Evolutionary conservation across 176 grass and related monocot genomes (phyloP).

Genomic region (Melocanna baccifera): DNA sequence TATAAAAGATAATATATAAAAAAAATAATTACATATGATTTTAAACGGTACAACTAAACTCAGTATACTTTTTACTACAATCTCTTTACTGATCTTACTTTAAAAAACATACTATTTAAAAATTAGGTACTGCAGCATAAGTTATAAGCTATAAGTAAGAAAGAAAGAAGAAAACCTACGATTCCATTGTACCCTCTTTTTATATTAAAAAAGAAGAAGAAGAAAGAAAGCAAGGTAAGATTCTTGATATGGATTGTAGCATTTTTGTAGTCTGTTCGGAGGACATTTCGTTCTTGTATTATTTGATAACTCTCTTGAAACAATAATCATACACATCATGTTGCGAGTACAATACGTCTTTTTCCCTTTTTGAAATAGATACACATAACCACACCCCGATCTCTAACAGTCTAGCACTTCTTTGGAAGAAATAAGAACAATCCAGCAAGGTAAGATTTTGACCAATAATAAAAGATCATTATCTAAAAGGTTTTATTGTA

Average conservation of each 20-base stretch:
- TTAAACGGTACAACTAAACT: no score
- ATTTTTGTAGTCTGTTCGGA: not conserved
- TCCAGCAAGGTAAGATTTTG: not conserved
- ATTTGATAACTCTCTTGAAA: not conserved
- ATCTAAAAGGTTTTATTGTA: not conserved
- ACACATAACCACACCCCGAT: not conserved
- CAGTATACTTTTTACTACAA: no score
- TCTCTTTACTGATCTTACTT: accelerated
- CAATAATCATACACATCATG: not conserved
- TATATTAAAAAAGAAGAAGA: no score
- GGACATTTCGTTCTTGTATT: not conserved
- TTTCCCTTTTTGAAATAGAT: not conserved
- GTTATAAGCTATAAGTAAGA: no score
- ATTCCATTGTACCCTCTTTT: no score
- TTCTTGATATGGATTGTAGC: not conserved
- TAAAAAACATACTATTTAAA: no score
- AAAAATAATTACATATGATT: no score
- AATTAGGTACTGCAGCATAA: no score
- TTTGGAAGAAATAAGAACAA: not conserved
- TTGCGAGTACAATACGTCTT: not conserved
- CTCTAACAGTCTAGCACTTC: not conserved
- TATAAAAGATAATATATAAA: no score
- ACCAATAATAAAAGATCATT: not conserved
- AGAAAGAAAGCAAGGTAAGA: not conserved
- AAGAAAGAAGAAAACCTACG: no score